phyloP scores from a whole-genome alignment of 352 stramenopile genomes.

The Phytopythium cucurbitacearum region DNA sequence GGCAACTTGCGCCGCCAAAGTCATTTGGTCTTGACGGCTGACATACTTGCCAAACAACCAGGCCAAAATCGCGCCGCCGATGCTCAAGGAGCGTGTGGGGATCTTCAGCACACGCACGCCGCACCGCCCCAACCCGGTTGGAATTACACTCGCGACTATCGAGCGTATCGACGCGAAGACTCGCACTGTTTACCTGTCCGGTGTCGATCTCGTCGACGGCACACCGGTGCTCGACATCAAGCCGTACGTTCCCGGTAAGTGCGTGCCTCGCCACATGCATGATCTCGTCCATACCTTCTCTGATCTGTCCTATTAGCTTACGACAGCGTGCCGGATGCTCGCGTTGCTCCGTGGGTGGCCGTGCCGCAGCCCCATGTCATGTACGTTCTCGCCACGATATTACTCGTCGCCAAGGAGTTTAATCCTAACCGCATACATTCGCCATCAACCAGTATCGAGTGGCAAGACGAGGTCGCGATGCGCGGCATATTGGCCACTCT shows the following conservation, averaged over 20 bases:
- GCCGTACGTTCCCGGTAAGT: constrained; percentile 91
- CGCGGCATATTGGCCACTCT: constrained; percentile 23
- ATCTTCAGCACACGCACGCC: constrained; percentile 96
- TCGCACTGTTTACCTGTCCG: constrained; percentile 74
- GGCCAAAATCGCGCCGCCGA: constrained; percentile 68
- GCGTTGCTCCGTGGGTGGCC: constrained; percentile 36
- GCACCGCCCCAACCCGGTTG: constrained; percentile 96
- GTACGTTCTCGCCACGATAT: constrained; percentile 17
- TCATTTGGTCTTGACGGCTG: not conserved
- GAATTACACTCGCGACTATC: constrained; percentile 88
- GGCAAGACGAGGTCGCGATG: constrained; percentile 22
- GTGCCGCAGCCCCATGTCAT: constrained; percentile 26
- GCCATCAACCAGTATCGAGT: constrained; percentile 28
- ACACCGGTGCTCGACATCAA: constrained; percentile 99
- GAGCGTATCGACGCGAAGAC: constrained; percentile 63
- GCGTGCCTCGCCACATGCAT: not conserved
- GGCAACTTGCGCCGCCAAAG: not conserved
- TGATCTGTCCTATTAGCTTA: constrained; percentile 21
- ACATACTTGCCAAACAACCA: constrained; percentile 9
- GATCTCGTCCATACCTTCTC: not conserved
- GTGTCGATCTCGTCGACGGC: constrained; percentile 93
- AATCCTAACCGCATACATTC: no score
- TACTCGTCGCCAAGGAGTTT: not conserved
- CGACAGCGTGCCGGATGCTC: constrained; percentile 43
- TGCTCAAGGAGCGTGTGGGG: constrained; percentile 80